These are phyloP conservation scores for Micromonas commoda DNA, from an alignment of 139 green algal genomes.

Conservation along the genomic window DNA sequence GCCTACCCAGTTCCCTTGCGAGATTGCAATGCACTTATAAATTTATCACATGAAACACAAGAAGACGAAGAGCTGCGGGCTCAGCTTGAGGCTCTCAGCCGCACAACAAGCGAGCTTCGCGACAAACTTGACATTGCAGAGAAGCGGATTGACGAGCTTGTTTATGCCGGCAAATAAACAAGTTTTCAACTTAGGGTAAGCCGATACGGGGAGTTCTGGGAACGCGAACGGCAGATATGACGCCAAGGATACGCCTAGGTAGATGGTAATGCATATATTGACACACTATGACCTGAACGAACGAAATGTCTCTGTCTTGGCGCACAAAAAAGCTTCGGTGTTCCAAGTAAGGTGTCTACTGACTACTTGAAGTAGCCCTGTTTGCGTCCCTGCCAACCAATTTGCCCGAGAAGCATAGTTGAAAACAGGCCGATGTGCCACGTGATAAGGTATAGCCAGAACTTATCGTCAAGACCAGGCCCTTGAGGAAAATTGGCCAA, in stretches of 20 bases:
- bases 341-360: background rate
- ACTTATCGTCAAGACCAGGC: conserved; percentile 26
- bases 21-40: too few species aligned
- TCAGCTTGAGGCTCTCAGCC: too few species aligned
- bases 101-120: too few species aligned
- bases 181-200: too few species aligned
- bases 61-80: too few species aligned
- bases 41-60: too few species aligned
- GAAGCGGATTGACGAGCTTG: too few species aligned
- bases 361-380: conserved; percentile 44
- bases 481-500: conserved; percentile 35
- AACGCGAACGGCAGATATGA: background rate
- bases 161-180: too few species aligned
- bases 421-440: conserved; percentile 66
- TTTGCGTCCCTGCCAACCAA: conserved; percentile 53
- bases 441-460: conserved; percentile 43
- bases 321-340: background rate
- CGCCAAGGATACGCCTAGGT: background rate
- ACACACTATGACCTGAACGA: background rate
- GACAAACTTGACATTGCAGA: too few species aligned
- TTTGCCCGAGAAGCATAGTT: conserved; percentile 53
- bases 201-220: background rate
- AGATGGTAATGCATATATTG: background rate
- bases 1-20: too few species aligned
- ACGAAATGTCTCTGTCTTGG: background rate